Base-by-base conservation (phyloP, 441 rosid species). In the Lepidium campestre region DNA sequence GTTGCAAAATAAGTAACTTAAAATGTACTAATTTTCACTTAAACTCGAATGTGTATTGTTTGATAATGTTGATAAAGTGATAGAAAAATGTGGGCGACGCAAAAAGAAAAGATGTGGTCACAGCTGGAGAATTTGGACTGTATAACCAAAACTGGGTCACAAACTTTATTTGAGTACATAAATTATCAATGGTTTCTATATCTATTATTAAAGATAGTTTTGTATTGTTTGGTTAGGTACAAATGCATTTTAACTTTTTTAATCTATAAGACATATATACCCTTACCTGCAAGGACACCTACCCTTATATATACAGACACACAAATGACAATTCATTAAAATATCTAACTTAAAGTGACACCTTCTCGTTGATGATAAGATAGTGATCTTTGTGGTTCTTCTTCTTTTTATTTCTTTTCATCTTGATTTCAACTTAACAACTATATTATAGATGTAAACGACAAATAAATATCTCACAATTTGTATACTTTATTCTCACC, bases 191-290 rank as follows among this genome's bases (percentile, higher is more conserved):
- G 61, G 61, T 54, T 18, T 27, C 27, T 32, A 19, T 41, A 64
- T 48, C 19, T 27, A 56, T 57, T 36, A 45, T 46, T 52, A 67
- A 60, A 60, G 57, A 59, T 31, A 65, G 67, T 1, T 50, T 52
- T 65, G 60, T 48, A 41, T 35, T 48, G 40, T 65, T 65, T 52
- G 72, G 72, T 73, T 73, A 59, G 72, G 77, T 66, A 73, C 44
- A 60, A 59, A 25, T 65, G 63, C 67, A 59, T 29, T 62, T 66
- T 57, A 73, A 73, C 67, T 52, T 73, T 60, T 62, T 41, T 62
- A 70, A 7, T 6, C 8, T 29, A 57, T 40, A 32, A 29, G 66
- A 72, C 76, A 41, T 41, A 49, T 49, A 42, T 41, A 45, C 63
- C 67, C 68, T 52, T 31, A 5, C 45, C 29, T 52, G 57, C 55